These are phyloP conservation scores for Kwoniella botswanensis DNA, from an alignment of 768 basidiomycete genomes.

Conservation along the genomic window DNA sequence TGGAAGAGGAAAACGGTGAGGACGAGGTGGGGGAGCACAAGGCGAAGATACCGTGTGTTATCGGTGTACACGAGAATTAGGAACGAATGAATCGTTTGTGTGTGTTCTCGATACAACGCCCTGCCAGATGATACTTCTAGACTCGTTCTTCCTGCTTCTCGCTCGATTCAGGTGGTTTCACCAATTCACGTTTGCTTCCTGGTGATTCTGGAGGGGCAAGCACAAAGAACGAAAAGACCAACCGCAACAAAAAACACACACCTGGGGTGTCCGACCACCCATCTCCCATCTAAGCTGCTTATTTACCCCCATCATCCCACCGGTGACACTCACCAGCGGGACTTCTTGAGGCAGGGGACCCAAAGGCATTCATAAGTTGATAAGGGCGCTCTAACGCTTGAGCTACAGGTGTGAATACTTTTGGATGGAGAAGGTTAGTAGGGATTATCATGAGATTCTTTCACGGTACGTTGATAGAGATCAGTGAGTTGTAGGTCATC, in stretches of 20 bases:
- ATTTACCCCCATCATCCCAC: slow-evolving; percentile 1
- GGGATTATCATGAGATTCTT: background rate
- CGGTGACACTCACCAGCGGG: background rate
- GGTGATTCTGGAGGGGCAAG: background rate
- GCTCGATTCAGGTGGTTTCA: no score
- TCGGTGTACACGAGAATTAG: no score
- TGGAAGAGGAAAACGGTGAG: no score
- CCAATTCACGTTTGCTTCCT: no score
- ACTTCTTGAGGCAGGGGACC: slow-evolving; percentile 1
- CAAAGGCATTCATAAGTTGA: slow-evolving; percentile 7
- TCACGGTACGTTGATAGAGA: background rate
- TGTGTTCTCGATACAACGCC: no score
- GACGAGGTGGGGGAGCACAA: no score
- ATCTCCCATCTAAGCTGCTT: slow-evolving; percentile 12
- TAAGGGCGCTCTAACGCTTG: slow-evolving; percentile 10
- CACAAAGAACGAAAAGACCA: background rate
- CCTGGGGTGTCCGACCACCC: slow-evolving; percentile 10
- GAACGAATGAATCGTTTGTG: no score
- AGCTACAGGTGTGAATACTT: slow-evolving; percentile 9
- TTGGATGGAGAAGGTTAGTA: background rate
- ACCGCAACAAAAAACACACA: background rate
- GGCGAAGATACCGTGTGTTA: no score
- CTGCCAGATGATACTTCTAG: no score
- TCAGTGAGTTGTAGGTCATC: background rate
- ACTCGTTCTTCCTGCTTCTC: no score